These are phyloP conservation scores for Lipomyces orientalis DNA, from an alignment of 805 yeast genomes.

Conservation along the genomic window DNA sequence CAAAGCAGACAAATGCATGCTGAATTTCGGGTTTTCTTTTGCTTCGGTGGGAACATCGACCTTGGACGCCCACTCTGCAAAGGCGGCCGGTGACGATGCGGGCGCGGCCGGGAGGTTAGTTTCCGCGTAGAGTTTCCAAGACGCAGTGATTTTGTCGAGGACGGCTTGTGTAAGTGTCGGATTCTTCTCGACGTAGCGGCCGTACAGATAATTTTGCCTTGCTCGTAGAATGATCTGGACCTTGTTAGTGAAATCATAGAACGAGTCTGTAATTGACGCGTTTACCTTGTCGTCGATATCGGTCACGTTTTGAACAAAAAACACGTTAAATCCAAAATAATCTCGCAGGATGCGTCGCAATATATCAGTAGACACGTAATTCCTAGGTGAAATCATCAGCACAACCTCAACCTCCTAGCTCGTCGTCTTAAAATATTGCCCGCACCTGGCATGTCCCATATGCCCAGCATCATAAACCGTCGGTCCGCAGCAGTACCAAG, in stretches of 20 bases:
- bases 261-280: background rate
- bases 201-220: slow-evolving; percentile 83
- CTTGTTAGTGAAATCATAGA: background rate
- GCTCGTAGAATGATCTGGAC: slow-evolving; percentile 81
- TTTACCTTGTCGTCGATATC: slow-evolving; percentile 86
- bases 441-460: slow-evolving; percentile 89
- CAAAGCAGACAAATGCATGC: slow-evolving; percentile 79
- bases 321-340: slow-evolving; percentile 87
- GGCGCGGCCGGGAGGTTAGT: slow-evolving; percentile 56
- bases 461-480: slow-evolving; percentile 95
- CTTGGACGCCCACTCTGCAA: slow-evolving; percentile 57
- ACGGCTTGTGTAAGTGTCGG: slow-evolving; percentile 47
- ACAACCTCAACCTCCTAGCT: background rate
- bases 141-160: slow-evolving; percentile 49
- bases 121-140: slow-evolving; percentile 56
- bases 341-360: slow-evolving; percentile 87
- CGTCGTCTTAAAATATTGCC: background rate
- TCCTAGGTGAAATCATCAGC: slow-evolving; percentile 51
- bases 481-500: slow-evolving; percentile 99
- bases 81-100: slow-evolving; percentile 41
- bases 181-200: slow-evolving; percentile 54
- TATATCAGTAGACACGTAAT: slow-evolving; percentile 92
- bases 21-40: slow-evolving; percentile 74
- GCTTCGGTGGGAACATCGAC: slow-evolving; percentile 60
- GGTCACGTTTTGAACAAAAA: slow-evolving; percentile 95